Base-by-base conservation (phyloP, 1,139 yeast genomes). In the Tardiomyces depauwii region DNA sequence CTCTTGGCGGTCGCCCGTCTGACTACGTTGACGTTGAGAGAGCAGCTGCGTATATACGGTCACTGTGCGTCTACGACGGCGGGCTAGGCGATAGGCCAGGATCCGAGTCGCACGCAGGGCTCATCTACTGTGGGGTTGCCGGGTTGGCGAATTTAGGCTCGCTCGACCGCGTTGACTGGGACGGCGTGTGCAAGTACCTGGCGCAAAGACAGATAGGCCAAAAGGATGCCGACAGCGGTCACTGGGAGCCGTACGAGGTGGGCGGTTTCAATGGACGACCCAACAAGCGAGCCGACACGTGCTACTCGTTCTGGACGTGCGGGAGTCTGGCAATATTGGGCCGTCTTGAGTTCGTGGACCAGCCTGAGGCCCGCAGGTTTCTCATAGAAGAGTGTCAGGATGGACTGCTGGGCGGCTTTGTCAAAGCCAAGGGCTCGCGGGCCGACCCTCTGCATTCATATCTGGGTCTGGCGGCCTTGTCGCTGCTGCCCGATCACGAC, bases 201-300 rank as follows among this genome's bases (percentile, higher is more conserved):
- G 69, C 75, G 0, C 80, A 76, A 46, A 68, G 95, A 44, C 95
- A 30, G 10, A 30, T 30, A 12, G 36, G 36, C n/a, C 16, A 30
- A 11, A 30, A 5, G 5, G 16, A 30, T 11, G 10, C 16, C 10
- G 36, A 3, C 3, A 30, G 16, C n/a, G 25, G 36, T 5, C 36
- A 30, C 16, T 30, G 36, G 36, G 16, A 86, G 64, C 44, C 47
- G 13, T 27, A 30, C 40, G 82, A 76, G 53, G 58, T 30, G 30
- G 96, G 96, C 1, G 95, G 94, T 0, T 82, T 87, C 61, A 87
- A 88, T 62, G 98, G 98, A 0, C 70, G 98, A 44, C 78, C 77
- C 23, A 87, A 88, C 60, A 91, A 91, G 61, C 75, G 73, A 45
- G 82, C 84, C 2, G 98, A 91, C 62, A 84, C 96, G 0, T 91